Evolutionary conservation across 2,329 filamentous ascomycete species (phyloP).

Genomic region (Colletotrichum sidae): DNA sequence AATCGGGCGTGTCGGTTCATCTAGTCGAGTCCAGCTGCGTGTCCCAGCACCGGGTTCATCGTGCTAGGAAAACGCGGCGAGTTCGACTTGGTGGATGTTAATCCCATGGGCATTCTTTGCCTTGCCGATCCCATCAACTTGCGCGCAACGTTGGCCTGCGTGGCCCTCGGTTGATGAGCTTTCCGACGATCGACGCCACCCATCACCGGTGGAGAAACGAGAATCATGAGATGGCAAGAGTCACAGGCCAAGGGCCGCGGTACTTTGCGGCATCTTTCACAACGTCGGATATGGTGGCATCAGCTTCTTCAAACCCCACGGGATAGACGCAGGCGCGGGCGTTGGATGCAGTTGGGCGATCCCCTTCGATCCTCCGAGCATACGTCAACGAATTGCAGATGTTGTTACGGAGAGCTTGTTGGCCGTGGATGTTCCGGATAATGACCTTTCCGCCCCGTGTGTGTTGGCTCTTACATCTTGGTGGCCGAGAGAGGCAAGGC

Average conservation of each 20-base stretch:
- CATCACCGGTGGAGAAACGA: conserved; percentile 7
- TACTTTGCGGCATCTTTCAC: conserved; percentile 4
- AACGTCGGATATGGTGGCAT: conserved; percentile 10
- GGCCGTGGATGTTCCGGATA: conserved; percentile 20
- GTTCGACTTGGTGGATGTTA: conserved; percentile 17
- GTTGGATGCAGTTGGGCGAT: conserved; percentile 14
- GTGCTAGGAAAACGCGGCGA: conserved; percentile 1
- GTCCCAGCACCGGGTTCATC: conserved; percentile 13
- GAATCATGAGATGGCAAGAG: conserved; percentile 25
- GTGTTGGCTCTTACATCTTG: conserved; percentile 10
- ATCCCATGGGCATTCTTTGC: conserved; percentile 21
- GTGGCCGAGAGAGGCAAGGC: conserved; percentile 5
- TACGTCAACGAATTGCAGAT: neutral
- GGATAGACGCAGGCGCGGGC: conserved; percentile 22
- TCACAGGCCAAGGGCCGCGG: conserved; percentile 12
- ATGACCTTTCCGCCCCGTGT: conserved; percentile 26
- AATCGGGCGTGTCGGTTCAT: conserved; percentile 19
- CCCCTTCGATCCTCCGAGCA: conserved; percentile 18
- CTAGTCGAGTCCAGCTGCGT: conserved; percentile 16
- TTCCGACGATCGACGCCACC: conserved; percentile 29
- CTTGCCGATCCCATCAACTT: conserved; percentile 25
- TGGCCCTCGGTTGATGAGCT: conserved; percentile 25
- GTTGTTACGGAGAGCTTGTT: conserved; percentile 4
- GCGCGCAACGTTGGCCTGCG: neutral
- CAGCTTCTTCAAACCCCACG: neutral